Conservation (phyloP, 2,329 filamentous ascomycete species). For the Cadophora luteo-olivacea region DNA sequence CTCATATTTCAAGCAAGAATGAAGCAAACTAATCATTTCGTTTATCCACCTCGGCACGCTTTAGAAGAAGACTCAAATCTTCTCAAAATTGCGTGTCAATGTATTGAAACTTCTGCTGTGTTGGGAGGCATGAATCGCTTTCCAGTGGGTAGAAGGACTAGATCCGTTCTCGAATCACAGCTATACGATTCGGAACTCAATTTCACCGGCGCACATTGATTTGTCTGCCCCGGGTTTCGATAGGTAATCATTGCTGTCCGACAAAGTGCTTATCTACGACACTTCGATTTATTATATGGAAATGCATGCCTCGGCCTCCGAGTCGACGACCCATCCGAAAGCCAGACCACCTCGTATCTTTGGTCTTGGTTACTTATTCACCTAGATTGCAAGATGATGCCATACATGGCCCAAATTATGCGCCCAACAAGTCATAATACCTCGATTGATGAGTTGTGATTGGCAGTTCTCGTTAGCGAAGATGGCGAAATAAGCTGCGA, state of each 20-base stretch:
- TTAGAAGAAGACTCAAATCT: neutral
- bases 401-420: neutral
- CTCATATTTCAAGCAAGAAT: too few relatives aligned
- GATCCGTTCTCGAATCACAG: neutral
- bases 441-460: neutral
- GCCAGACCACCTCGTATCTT: neutral
- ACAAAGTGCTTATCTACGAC: neutral
- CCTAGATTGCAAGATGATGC: neutral
- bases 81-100: neutral
- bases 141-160: neutral
- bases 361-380: neutral
- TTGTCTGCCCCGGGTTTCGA: neutral
- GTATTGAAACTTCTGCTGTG: neutral
- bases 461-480: conserved; percentile 1
- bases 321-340: neutral
- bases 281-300: neutral
- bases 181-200: neutral
- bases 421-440: neutral
- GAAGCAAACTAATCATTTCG: too few relatives aligned
- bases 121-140: neutral
- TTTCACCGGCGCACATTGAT: neutral
- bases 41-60: too few relatives aligned
- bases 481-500: conserved; percentile 25
- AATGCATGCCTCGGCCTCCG: neutral
- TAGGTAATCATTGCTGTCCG: neutral